Evolutionary conservation across 2,329 filamentous ascomycete species (phyloP).

Genomic region (Podosphaera fusca): DNA sequence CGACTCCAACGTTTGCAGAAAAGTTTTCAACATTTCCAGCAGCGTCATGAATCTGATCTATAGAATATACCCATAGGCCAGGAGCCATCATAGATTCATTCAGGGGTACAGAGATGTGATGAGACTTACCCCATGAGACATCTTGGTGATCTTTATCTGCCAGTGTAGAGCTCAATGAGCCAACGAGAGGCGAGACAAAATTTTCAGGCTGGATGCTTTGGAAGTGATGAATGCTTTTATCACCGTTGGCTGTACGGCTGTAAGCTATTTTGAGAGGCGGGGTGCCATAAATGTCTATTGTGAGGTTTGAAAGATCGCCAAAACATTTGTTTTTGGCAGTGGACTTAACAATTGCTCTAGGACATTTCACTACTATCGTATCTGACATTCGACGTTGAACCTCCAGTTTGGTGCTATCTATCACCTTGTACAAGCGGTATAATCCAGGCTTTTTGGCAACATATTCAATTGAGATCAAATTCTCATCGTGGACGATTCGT

Average conservation of each 20-base stretch:
- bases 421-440: slow-evolving; percentile 62
- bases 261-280: slow-evolving; percentile 86
- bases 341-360: slow-evolving; percentile 49
- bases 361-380: slow-evolving; percentile 69
- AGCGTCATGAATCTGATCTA: slow-evolving; percentile 80
- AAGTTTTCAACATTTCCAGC: slow-evolving; percentile 75
- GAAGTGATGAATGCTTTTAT: slow-evolving; percentile 66
- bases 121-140: slow-evolving; percentile 57
- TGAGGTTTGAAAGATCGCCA: slow-evolving; percentile 68
- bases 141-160: slow-evolving; percentile 37
- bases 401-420: slow-evolving; percentile 86
- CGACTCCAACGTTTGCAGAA: slow-evolving; percentile 19
- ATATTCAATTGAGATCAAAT: slow-evolving; percentile 44
- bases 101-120: slow-evolving; percentile 55
- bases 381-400: slow-evolving; percentile 56
- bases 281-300: slow-evolving; percentile 65
- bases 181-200: slow-evolving; percentile 53
- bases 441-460: slow-evolving; percentile 67
- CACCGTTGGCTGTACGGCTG: slow-evolving; percentile 64
- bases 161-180: slow-evolving; percentile 31
- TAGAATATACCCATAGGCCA: slow-evolving; percentile 70
- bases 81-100: slow-evolving; percentile 69
- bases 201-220: slow-evolving; percentile 86
- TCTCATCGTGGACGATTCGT: slow-evolving; percentile 37
- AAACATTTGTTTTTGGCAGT: slow-evolving; percentile 49